A percentile compares a stretch with the other conserved stretches of the same genome.
Evolutionary conservation across 495 filamentous ascomycete genomes (phyloP).

Genomic region (Hypoxylon intermedium): DNA sequence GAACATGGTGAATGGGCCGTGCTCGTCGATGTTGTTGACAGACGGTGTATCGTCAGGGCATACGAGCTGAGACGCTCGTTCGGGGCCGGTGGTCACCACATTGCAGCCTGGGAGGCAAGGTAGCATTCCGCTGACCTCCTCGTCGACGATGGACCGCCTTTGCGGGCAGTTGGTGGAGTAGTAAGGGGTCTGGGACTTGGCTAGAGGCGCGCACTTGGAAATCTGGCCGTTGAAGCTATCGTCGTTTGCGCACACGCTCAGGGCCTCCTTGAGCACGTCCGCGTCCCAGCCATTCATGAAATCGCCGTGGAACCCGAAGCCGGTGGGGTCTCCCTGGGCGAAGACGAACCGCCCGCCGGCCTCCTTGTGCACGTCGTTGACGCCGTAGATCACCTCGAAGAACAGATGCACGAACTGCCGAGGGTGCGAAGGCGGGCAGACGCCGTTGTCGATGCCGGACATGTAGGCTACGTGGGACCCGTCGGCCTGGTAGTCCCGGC

Average conservation of each 20-base stretch:
- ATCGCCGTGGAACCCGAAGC: slow-evolving; percentile 67
- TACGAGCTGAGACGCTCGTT: slow-evolving; percentile 20
- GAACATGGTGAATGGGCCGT: slow-evolving; percentile 15
- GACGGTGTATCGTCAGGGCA: slow-evolving; percentile 22
- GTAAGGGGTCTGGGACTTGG: slow-evolving; percentile 53
- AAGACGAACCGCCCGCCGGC: slow-evolving; percentile 66
- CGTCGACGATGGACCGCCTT: slow-evolving; percentile 40
- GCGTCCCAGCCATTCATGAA: slow-evolving; percentile 76
- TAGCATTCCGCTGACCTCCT: slow-evolving; percentile 44
- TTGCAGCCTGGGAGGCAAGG: slow-evolving; percentile 60
- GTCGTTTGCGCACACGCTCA: slow-evolving; percentile 61
- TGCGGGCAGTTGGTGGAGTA: slow-evolving; percentile 48
- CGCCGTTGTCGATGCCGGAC: slow-evolving; percentile 56
- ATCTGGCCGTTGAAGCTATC: slow-evolving; percentile 56
- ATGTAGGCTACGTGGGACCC: slow-evolving; percentile 63
- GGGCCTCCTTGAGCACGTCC: slow-evolving; percentile 61
- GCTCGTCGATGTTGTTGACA: slow-evolving; percentile 6
- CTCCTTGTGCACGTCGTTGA: slow-evolving; percentile 55
- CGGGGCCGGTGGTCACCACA: slow-evolving; percentile 53
- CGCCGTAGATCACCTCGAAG: slow-evolving; percentile 69
- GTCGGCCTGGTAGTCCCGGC: slow-evolving; percentile 60
- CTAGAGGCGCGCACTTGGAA: slow-evolving; percentile 57
- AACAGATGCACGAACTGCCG: slow-evolving; percentile 65
- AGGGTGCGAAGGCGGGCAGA: slow-evolving; percentile 67
- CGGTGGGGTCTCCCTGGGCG: slow-evolving; percentile 62